Percentiles rank a stretch among this genome's conserved stretches.
Conservation (phyloP, 306 rosid species). For the Erythrophleum fordii region DNA sequence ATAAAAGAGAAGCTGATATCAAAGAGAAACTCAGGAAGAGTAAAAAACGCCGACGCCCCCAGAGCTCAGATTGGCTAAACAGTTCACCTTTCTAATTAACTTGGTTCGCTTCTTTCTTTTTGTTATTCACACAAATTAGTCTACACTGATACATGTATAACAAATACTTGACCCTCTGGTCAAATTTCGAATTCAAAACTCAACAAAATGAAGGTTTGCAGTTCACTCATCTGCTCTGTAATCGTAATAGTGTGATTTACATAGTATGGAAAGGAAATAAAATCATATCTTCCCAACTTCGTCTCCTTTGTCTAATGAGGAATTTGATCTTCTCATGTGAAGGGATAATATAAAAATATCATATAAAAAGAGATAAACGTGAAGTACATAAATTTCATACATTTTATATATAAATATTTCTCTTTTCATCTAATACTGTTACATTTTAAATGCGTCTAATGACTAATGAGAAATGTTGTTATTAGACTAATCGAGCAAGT, state of each 20-base stretch:
- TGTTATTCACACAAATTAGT: conserved; percentile 34
- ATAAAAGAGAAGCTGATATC: conserved; percentile 67
- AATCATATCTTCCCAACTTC: background rate
- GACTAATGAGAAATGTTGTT: too few relatives aligned
- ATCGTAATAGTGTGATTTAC: background rate
- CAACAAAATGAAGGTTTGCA: background rate
- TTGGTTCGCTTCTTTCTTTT: conserved; percentile 4
- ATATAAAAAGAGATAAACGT: too few relatives aligned
- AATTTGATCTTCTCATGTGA: background rate
- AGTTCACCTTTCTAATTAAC: conserved; percentile 45
- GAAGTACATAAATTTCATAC: background rate
- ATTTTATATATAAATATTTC: too few relatives aligned
- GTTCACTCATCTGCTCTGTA: background rate
- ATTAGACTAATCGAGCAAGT: background rate
- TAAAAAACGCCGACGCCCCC: conserved; percentile 41
- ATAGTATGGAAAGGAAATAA: background rate
- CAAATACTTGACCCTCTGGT: background rate
- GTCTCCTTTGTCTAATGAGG: background rate
- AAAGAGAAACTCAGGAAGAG: conserved; percentile 63
- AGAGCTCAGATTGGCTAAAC: conserved; percentile 33
- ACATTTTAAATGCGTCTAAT: too few relatives aligned
- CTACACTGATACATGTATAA: conserved; percentile 24
- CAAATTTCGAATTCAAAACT: background rate
- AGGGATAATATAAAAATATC: background rate
- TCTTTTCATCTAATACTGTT: too few relatives aligned